Evolutionary conservation across 371 early-diverging fungal species (phyloP).

Genomic region (Apophysomyces variabilis): DNA sequence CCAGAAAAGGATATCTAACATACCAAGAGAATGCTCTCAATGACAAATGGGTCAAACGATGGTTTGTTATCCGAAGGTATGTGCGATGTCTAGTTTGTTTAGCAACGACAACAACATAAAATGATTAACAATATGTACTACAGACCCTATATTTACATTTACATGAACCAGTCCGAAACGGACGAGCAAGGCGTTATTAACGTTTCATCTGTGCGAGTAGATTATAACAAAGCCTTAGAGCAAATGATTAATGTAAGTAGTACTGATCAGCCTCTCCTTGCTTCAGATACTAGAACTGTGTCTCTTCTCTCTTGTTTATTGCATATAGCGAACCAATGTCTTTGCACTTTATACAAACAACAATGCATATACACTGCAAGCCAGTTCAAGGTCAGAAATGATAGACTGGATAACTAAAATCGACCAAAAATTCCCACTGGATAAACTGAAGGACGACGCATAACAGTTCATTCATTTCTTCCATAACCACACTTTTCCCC

Average conservation of each 20-base stretch:
- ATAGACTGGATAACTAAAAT: constrained; percentile 78
- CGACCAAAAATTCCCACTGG: constrained; percentile 63
- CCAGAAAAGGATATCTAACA: constrained; percentile 64
- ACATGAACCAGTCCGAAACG: constrained; percentile 62
- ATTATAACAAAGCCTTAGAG: constrained; percentile 69
- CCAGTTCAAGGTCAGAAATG: constrained; percentile 70
- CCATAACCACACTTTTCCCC: neutral
- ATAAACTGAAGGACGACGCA: constrained; percentile 28
- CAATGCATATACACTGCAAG: constrained; percentile 79
- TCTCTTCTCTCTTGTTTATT: neutral
- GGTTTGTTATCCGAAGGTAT: constrained; percentile 83
- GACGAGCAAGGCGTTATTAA: constrained; percentile 79
- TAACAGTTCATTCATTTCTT: neutral
- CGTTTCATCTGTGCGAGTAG: constrained; percentile 71
- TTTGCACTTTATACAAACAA: constrained; percentile 83
- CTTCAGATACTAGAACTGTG: neutral
- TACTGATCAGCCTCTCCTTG: neutral
- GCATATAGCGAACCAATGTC: constrained; percentile 61
- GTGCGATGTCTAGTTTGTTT: neutral
- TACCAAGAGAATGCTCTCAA: constrained; percentile 64
- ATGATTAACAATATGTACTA: neutral
- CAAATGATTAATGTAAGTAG: constrained; percentile 67
- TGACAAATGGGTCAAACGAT: constrained; percentile 77
- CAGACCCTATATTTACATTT: constrained; percentile 83
- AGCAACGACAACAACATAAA: neutral